Evolutionary conservation across 2,329 filamentous ascomycete genomes (phyloP).

Genomic region (Waltergamsia citrina): DNA sequence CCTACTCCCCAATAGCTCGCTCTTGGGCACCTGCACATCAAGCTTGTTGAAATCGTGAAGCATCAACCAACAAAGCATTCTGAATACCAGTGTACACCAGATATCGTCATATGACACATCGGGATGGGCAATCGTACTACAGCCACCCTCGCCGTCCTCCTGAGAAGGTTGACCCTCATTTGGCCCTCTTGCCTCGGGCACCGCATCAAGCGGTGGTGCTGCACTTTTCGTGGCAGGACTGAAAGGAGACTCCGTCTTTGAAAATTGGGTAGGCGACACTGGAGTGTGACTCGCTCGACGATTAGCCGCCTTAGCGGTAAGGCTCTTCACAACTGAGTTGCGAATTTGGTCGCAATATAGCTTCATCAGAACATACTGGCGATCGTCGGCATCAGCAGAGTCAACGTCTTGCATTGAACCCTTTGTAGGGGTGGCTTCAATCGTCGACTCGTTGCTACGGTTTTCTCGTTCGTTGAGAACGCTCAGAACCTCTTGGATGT

Average conservation of each 20-base stretch:
- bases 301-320: not conserved
- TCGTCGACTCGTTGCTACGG: conserved; percentile 8
- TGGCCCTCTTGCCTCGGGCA: too few species aligned
- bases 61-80: conserved; percentile 50
- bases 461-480: conserved; percentile 32
- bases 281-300: not conserved
- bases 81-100: conserved; percentile 46
- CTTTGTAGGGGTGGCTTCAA: conserved; percentile 7
- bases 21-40: conserved; percentile 42
- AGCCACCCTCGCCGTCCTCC: too few species aligned
- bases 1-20: conserved; percentile 42
- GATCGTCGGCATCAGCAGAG: conserved; percentile 34
- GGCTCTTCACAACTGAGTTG: conserved; percentile 21
- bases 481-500: conserved; percentile 36
- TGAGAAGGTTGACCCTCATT: too few species aligned
- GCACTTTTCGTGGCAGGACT: too few species aligned
- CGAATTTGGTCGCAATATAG: conserved; percentile 40
- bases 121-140: conserved; percentile 5
- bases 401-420: conserved; percentile 34
- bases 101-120: conserved; percentile 27
- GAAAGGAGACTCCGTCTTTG: too few species aligned
- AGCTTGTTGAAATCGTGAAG: conserved; percentile 47
- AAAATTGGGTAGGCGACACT: too few species aligned
- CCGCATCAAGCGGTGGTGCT: too few species aligned
- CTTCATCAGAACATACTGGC: conserved; percentile 39